These are phyloP conservation scores for Immersiella caudata DNA, from an alignment of 495 filamentous ascomycete genomes.

Conservation along the genomic window DNA sequence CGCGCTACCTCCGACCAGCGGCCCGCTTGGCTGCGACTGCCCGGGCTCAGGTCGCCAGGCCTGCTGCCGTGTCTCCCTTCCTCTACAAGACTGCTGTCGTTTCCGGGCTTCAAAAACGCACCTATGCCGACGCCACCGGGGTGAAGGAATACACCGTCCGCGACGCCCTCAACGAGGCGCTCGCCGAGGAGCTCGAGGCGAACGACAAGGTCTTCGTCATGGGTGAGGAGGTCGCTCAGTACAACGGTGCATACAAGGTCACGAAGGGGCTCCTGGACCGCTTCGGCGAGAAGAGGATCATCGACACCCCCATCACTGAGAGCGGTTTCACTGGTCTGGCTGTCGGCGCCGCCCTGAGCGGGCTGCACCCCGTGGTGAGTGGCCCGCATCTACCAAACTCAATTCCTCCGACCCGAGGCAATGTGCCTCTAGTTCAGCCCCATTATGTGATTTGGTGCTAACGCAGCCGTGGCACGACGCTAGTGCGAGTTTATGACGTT, in stretches of 20 bases:
- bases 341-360: slow-evolving; percentile 90
- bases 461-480: slow-evolving; percentile 12
- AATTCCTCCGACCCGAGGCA: not conserved
- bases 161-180: slow-evolving; percentile 95
- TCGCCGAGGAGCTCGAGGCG: slow-evolving; percentile 93
- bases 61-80: slow-evolving; percentile 50
- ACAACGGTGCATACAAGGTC: slow-evolving; percentile 99
- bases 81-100: slow-evolving; percentile 51
- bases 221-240: slow-evolving; percentile 98
- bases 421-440: not conserved
- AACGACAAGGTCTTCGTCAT: slow-evolving; percentile 94
- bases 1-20: slow-evolving; percentile 81
- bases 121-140: slow-evolving; percentile 61
- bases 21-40: slow-evolving; percentile 72
- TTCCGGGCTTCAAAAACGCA: slow-evolving; percentile 49
- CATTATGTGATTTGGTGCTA: slow-evolving; percentile 13
- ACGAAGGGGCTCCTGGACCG: slow-evolving; percentile 95
- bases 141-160: slow-evolving; percentile 93
- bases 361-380: slow-evolving; percentile 89
- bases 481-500: slow-evolving; percentile 99
- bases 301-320: slow-evolving; percentile 98
- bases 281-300: slow-evolving; percentile 95
- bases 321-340: slow-evolving; percentile 91
- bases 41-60: slow-evolving; percentile 50
- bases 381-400: not conserved